A percentile compares a stretch with the other conserved stretches of the same genome.
phyloP scores from a whole-genome alignment of 2,329 filamentous ascomycete species.

The Aspergillus intermedius region DNA sequence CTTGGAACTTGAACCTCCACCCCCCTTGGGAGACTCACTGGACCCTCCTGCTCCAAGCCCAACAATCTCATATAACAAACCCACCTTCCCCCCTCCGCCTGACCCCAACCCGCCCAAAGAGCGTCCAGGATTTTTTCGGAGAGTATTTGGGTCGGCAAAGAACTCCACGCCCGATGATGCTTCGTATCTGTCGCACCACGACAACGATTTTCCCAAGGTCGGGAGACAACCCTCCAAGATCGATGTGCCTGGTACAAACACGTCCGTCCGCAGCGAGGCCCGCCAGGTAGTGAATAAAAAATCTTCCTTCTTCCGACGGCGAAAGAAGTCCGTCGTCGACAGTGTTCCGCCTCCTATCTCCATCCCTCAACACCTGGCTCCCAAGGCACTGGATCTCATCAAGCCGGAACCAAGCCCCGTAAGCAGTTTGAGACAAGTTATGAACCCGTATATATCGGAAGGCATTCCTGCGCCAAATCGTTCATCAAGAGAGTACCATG shows the following conservation, averaged over 20 bases:
- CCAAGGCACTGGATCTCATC: conserved; percentile 25
- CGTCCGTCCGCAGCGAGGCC: conserved; percentile 25
- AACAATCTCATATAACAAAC: conserved; percentile 47
- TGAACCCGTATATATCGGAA: conserved; percentile 70
- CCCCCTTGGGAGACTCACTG: conserved; percentile 37
- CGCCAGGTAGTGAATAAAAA: conserved; percentile 73
- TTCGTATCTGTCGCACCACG: conserved; percentile 18
- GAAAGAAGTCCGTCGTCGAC: conserved; percentile 83
- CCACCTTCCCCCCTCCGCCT: conserved; percentile 33
- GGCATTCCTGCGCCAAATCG: conserved; percentile 13
- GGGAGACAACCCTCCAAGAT: conserved; percentile 23
- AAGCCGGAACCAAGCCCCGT: conserved; percentile 53
- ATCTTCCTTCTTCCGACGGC: conserved; percentile 86
- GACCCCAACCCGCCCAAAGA: conserved; percentile 53
- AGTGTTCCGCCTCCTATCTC: conserved; percentile 53
- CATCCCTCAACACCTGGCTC: conserved; percentile 39
- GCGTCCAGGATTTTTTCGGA: conserved; percentile 81
- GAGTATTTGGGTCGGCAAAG: conserved; percentile 77
- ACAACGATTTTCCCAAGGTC: conserved; percentile 19
- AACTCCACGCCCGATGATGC: conserved; percentile 30
- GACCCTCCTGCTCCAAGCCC: conserved; percentile 50
- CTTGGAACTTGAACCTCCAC: conserved; percentile 30
- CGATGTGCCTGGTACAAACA: conserved; percentile 13
- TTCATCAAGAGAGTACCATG: conserved; percentile 17
- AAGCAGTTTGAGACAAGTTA: conserved; percentile 76